These are phyloP conservation scores for Fonsecaea nubica DNA, from an alignment of 2,329 filamentous ascomycete genomes.

Conservation along the genomic window DNA sequence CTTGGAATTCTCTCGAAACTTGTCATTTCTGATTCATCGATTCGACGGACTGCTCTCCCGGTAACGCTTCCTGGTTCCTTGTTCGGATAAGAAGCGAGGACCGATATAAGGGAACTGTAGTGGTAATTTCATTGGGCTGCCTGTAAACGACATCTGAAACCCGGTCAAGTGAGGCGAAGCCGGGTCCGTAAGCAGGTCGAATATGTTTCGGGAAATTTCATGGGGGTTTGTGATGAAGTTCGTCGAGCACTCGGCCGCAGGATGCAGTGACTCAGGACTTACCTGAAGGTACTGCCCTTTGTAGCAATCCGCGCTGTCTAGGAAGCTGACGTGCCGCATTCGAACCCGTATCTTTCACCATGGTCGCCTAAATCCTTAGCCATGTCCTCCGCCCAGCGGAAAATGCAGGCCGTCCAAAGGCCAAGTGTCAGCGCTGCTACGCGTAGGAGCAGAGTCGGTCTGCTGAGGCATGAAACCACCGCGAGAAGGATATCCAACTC, in stretches of 20 bases:
- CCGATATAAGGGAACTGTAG: neutral
- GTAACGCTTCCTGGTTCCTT: neutral
- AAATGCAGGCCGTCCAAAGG: no score
- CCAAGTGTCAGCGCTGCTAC: no score
- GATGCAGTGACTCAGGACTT: no score
- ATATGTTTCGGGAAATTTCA: neutral
- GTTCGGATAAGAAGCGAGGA: neutral
- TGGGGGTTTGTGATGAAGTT: neutral
- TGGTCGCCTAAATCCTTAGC: no score
- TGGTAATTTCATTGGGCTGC: neutral
- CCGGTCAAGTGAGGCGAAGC: neutral
- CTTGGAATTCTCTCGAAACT: neutral
- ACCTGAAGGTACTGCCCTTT: no score
- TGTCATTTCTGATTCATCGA: conserved; percentile 6
- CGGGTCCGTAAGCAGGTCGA: neutral
- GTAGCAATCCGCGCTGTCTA: no score
- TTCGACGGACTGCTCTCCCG: neutral
- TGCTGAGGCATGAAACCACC: no score
- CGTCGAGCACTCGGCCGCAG: neutral
- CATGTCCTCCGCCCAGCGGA: no score
- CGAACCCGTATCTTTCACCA: no score
- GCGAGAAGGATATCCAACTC: neutral
- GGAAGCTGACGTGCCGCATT: no score
- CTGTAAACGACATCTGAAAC: neutral
- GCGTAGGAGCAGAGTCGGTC: no score